These are phyloP conservation scores for Pneumocystis carinii DNA, from an alignment of 1,139 yeast species.

Conservation along the genomic window DNA sequence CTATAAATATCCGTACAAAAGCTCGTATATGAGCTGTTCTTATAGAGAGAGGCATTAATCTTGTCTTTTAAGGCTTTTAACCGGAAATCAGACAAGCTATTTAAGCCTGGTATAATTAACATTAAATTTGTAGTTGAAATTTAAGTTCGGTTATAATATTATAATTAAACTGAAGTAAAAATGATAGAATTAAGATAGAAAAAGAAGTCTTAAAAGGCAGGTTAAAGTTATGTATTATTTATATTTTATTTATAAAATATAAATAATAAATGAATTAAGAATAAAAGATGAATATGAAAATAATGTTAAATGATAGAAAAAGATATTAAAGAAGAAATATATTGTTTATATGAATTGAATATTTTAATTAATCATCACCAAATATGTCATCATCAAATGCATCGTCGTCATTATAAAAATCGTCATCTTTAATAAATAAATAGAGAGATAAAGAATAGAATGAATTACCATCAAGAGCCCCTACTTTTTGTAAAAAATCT, in stretches of 20 bases:
- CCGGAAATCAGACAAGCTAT: not conserved
- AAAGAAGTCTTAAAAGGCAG: not conserved
- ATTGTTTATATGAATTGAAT: no score
- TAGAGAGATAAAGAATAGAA: not conserved
- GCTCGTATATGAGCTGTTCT: not conserved
- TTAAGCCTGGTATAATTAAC: not conserved
- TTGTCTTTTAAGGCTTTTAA: not conserved
- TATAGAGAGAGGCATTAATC: not conserved
- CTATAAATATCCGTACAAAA: not conserved
- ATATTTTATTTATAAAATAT: not conserved
- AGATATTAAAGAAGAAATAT: not conserved
- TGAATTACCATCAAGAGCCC: not conserved
- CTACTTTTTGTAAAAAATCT: conserved; percentile 1
- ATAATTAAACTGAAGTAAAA: not conserved
- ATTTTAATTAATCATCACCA: not conserved
- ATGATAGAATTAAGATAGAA: not conserved
- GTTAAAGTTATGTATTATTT: not conserved
- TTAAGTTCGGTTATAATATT: not conserved
- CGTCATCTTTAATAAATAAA: not conserved
- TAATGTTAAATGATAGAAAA: not conserved
- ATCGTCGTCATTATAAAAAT: conserved; percentile 4
- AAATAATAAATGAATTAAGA: not conserved
- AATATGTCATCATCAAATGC: conserved; percentile 3
- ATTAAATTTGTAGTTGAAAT: not conserved
- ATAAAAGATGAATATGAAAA: not conserved